Evolutionary conservation across 2,329 filamentous ascomycete genomes (phyloP).

Genomic region (Rutstroemia sp.): DNA sequence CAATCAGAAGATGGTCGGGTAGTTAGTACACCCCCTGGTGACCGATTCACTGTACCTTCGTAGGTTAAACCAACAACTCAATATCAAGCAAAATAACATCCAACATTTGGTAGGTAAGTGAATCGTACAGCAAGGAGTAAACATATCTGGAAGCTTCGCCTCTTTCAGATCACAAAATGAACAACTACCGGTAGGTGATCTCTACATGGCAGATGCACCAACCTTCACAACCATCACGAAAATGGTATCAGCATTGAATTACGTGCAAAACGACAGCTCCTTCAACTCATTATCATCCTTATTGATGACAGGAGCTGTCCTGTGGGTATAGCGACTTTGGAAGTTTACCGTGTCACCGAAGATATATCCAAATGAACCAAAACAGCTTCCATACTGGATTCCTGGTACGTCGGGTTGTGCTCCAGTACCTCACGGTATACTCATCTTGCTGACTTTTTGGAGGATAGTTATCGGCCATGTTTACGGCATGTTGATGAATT

Average conservation of each 20-base stretch:
- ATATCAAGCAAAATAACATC: too few species aligned
- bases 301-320: neutral
- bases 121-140: too few species aligned
- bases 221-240: neutral
- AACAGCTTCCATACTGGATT: neutral
- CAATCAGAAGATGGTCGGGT: too few species aligned
- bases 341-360: neutral
- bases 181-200: too few species aligned
- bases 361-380: neutral
- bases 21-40: too few species aligned
- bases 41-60: too few species aligned
- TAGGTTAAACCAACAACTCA: too few species aligned
- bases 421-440: neutral
- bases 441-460: neutral
- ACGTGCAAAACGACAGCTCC: neutral
- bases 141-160: too few species aligned
- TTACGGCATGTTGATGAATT: neutral
- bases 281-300: neutral
- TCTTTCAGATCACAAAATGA: too few species aligned
- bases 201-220: too few species aligned
- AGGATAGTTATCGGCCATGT: neutral
- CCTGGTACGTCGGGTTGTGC: neutral
- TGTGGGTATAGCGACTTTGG: neutral
- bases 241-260: neutral
- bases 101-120: too few species aligned